Percentiles rank a stretch among this genome's conserved stretches.
phyloP scores from a whole-genome alignment of 2,329 filamentous ascomycete genomes.

The Ceratocystis harringtonii region DNA sequence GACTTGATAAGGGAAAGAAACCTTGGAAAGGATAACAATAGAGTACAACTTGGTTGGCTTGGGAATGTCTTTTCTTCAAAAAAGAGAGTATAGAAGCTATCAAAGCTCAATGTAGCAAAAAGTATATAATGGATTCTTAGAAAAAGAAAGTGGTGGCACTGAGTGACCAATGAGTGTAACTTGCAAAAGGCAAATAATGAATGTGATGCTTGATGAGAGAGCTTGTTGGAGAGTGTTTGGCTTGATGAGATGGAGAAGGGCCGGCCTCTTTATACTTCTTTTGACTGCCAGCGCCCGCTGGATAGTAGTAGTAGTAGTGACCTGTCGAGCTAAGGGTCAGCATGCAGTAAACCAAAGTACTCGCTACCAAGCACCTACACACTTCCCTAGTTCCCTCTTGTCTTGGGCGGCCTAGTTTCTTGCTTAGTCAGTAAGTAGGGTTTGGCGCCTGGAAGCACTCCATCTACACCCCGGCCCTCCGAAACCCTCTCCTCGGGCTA shows the following conservation, averaged over 20 bases:
- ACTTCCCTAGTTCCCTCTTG: background rate
- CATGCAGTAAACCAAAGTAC: background rate
- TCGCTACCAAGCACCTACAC: too few relatives aligned
- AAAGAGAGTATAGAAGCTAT: background rate
- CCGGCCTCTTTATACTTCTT: background rate
- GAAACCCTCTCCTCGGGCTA: background rate
- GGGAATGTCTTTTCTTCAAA: slow-evolving; percentile 6
- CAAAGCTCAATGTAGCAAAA: slow-evolving; percentile 1
- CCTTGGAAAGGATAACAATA: background rate
- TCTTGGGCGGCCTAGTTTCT: background rate
- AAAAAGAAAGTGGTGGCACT: slow-evolving; percentile 8
- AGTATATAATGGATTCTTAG: background rate
- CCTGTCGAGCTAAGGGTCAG: background rate
- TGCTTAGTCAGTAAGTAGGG: background rate
- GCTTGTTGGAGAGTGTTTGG: background rate
- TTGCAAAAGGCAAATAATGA: slow-evolving; percentile 15
- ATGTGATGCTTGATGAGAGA: background rate
- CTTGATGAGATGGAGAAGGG: background rate
- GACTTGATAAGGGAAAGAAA: background rate
- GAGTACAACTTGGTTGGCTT: background rate
- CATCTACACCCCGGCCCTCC: slow-evolving; percentile 1
- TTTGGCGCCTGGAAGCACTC: background rate
- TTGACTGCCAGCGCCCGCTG: background rate
- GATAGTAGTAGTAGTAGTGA: background rate
- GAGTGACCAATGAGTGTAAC: background rate